phyloP scores from a whole-genome alignment of 495 filamentous ascomycete species.

The Penicillium robsamsonii region DNA sequence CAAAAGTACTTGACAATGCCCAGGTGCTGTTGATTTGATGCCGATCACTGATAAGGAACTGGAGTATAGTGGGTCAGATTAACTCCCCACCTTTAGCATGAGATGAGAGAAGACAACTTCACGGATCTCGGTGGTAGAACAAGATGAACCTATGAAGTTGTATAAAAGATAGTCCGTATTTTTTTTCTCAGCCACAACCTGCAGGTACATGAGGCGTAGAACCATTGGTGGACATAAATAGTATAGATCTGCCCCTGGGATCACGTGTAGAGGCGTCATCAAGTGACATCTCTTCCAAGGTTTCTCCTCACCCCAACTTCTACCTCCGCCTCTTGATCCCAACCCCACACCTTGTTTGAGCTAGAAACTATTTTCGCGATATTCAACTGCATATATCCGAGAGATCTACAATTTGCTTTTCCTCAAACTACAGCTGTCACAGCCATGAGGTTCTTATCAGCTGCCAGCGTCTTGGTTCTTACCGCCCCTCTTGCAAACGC shows the following conservation, averaged over 20 bases:
- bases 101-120: background rate
- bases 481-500: constrained; percentile 37
- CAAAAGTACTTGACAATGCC: too few relatives aligned
- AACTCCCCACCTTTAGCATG: background rate
- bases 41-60: constrained; percentile 15
- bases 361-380: background rate
- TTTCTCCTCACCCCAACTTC: constrained; percentile 5
- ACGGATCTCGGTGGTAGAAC: background rate
- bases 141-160: background rate
- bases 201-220: constrained; percentile 11
- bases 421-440: constrained; percentile 5
- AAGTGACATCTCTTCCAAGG: constrained; percentile 22
- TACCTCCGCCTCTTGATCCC: too few relatives aligned
- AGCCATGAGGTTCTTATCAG: constrained; percentile 50
- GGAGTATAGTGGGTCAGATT: constrained; percentile 13
- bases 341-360: background rate
- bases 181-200: constrained; percentile 1
- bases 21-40: background rate
- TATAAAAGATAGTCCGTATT: background rate
- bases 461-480: constrained; percentile 35
- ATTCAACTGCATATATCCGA: background rate
- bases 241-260: constrained; percentile 6
- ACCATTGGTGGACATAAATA: background rate
- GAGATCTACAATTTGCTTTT: background rate
- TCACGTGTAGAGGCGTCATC: constrained; percentile 27